These are phyloP conservation scores for Elongisporangium prolatum DNA, from an alignment of 352 stramenopile genomes.

Conservation along the genomic window DNA sequence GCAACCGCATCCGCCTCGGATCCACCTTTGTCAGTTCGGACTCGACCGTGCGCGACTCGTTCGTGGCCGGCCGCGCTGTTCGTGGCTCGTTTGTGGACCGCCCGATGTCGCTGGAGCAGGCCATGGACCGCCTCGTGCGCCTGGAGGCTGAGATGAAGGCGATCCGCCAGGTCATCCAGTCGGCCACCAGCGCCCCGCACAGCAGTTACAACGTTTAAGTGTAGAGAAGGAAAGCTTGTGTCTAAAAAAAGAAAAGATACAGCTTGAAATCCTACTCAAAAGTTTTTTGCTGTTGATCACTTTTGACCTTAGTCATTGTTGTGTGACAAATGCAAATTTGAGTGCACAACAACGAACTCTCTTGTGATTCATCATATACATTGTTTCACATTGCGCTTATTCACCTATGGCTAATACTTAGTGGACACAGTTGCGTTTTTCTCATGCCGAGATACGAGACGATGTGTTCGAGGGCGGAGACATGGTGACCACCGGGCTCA, in stretches of 20 bases:
- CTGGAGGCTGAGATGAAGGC: slow-evolving; percentile 65
- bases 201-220: background rate
- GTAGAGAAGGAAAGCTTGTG: background rate
- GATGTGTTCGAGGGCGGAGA: background rate
- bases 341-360: background rate
- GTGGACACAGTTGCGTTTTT: background rate
- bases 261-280: background rate
- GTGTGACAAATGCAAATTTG: background rate
- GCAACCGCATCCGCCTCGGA: slow-evolving; percentile 78
- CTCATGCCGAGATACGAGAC: background rate
- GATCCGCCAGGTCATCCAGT: slow-evolving; percentile 60
- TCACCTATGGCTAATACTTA: background rate
- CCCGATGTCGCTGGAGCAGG: slow-evolving; percentile 62
- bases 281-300: no score
- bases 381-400: background rate
- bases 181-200: background rate
- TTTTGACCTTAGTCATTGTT: background rate
- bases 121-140: slow-evolving; percentile 65
- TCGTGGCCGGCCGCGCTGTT: slow-evolving; percentile 68
- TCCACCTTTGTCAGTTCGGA: slow-evolving; percentile 56
- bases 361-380: background rate
- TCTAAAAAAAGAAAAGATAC: background rate
- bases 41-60: slow-evolving; percentile 71
- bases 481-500: slow-evolving; percentile 1
- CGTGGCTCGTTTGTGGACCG: slow-evolving; percentile 49